Evolutionary conservation across 495 filamentous ascomycete genomes (phyloP).

Genomic region (Trypethelium eluteriae): DNA sequence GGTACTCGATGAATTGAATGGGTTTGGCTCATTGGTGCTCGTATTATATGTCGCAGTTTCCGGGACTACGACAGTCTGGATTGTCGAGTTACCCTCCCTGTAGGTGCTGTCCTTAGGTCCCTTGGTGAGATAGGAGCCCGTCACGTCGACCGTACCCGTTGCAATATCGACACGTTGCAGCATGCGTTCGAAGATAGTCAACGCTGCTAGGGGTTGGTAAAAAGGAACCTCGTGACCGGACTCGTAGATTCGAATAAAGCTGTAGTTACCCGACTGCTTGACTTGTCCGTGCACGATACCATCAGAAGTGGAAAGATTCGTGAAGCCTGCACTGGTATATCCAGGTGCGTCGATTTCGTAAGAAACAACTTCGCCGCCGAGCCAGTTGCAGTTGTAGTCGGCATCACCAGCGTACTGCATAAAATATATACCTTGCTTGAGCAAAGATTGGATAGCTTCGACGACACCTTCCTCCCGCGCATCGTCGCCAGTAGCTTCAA

Average conservation of each 20-base stretch:
- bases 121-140: constrained; percentile 44
- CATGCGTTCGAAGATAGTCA: constrained; percentile 31
- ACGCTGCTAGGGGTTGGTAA: constrained; percentile 34
- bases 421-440: constrained; percentile 24
- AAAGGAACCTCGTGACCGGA: constrained; percentile 33
- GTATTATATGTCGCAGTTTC: constrained; percentile 15
- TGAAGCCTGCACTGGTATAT: constrained; percentile 39
- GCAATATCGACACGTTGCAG: constrained; percentile 30
- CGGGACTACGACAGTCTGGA: constrained; percentile 11
- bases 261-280: constrained; percentile 34
- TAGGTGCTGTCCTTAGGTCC: constrained; percentile 45
- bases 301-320: constrained; percentile 45
- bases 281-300: constrained; percentile 31
- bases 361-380: constrained; percentile 30
- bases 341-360: constrained; percentile 23
- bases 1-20: constrained; percentile 1
- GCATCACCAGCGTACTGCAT: constrained; percentile 28
- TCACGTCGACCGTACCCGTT: constrained; percentile 42
- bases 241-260: constrained; percentile 35
- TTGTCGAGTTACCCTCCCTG: constrained; percentile 14
- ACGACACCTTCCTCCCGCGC: constrained; percentile 19
- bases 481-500: constrained; percentile 24
- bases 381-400: constrained; percentile 33
- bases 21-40: constrained; percentile 39
- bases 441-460: constrained; percentile 12